Base-by-base conservation (phyloP, 208 protist species). In the Trichomonas gallinae region DNA sequence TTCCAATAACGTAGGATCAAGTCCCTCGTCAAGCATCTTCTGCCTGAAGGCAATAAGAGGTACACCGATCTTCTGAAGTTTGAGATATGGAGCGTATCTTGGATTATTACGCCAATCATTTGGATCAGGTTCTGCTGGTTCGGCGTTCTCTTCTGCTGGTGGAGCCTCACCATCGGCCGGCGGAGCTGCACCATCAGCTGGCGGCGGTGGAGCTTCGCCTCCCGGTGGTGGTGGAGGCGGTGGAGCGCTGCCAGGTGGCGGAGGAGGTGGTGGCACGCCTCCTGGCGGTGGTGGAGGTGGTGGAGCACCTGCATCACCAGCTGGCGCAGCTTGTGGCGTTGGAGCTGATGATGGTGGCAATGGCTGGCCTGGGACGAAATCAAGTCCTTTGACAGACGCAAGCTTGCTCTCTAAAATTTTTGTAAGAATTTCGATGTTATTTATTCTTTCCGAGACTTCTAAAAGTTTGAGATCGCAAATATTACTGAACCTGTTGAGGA, bases 371-470 rank as follows among this genome's bases (percentile, higher is more conserved):
- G 87, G 87, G n/a, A 44, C 45, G 31, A 93, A 93, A 58, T 36
- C 44, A 31, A 93, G 87, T 13, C 44, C 87, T 34, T 93, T 51
- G n/a, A 93, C 87, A 26, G 44, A 51, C 15, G 2, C 26, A 8
- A 93, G 44, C 15, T 93, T 93, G 13, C 45, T 93, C 38, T 93
- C 87, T 34, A 93, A 40, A 93, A 93, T 93, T 51, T 42, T 51
- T 51, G 87, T 93, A 26, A 93, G 87, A 23, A 93, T 93, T 93
- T 93, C 87, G 26, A 93, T 44, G 44, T 93, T 93, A 38, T 34
- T 51, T 34, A 93, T 93, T 44, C 87, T 34, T 51, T 93, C 44
- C 46, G 87, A 93, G 44, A 93, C 87, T 93, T 93, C 87, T 10
- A 93, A 15, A 38, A 93, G 44, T 51, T 93, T 93, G 8, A 93